Evolutionary conservation across 2,329 filamentous ascomycete genomes (phyloP).

Genomic region (Albophoma yamanashiensis): DNA sequence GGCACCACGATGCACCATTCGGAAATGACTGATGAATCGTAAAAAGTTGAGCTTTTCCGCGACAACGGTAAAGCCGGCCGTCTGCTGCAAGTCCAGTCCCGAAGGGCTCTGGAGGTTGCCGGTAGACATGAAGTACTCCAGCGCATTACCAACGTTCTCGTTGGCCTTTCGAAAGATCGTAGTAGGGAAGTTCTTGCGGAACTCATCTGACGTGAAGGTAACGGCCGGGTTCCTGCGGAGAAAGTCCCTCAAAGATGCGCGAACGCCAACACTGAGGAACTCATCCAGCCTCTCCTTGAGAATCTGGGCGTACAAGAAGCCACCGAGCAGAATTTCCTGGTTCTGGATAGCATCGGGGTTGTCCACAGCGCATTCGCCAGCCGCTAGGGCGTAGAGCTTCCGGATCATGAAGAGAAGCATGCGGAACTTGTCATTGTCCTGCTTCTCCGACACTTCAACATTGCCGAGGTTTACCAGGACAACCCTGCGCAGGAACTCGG

Average conservation of each 20-base stretch:
- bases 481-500: conserved; percentile 81
- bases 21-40: conserved; percentile 97
- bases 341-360: conserved; percentile 96
- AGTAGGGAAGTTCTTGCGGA: conserved; percentile 66
- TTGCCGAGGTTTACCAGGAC: conserved; percentile 88
- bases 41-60: conserved; percentile 99
- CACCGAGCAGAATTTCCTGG: conserved; percentile 87
- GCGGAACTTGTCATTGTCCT: conserved; percentile 87
- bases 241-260: conserved; percentile 45
- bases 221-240: conserved; percentile 46
- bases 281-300: conserved; percentile 92
- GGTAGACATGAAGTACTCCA: conserved; percentile 95
- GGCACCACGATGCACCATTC: conserved; percentile 96
- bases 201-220: conserved; percentile 67
- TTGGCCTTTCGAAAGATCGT: conserved; percentile 74
- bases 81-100: conserved; percentile 88
- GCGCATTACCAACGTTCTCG: conserved; percentile 73
- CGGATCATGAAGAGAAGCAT: conserved; percentile 92
- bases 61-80: conserved; percentile 89
- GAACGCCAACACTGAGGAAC: conserved; percentile 52
- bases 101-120: conserved; percentile 88
- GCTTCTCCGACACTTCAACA: conserved; percentile 68
- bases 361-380: conserved; percentile 85
- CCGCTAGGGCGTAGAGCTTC: conserved; percentile 87
- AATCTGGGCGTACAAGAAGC: conserved; percentile 90